A percentile compares a stretch with the other conserved stretches of the same genome.
Evolutionary conservation across 2,329 filamentous ascomycete genomes (phyloP).

Genomic region (Parascedosporium putredinis): DNA sequence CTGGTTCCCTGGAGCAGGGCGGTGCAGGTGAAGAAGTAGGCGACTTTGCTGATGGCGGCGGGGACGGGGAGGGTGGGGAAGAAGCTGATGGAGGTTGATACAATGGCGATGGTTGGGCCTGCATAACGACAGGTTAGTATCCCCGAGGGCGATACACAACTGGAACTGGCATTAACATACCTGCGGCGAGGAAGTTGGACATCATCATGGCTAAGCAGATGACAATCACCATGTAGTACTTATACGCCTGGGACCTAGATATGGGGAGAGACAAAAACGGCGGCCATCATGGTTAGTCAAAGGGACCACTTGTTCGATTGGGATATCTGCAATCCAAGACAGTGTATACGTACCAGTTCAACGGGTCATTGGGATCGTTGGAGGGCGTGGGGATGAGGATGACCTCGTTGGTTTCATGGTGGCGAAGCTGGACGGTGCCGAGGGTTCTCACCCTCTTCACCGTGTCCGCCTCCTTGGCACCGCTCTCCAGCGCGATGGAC

Average conservation of each 20-base stretch:
- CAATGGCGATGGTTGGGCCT: constrained; percentile 38
- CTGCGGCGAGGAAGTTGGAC: constrained; percentile 47
- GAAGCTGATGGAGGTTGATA: constrained; percentile 34
- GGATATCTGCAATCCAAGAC: background rate
- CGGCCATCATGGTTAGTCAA: background rate
- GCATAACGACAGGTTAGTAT: background rate
- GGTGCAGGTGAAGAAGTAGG: constrained; percentile 43
- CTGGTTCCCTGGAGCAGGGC: constrained; percentile 37
- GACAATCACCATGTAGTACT: constrained; percentile 37
- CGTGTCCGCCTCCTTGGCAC: constrained; percentile 1
- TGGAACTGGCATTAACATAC: background rate
- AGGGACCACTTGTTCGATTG: no score
- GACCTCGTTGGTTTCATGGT: constrained; percentile 33
- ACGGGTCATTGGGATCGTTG: constrained; percentile 33
- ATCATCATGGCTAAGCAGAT: constrained; percentile 43
- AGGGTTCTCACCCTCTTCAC: constrained; percentile 17
- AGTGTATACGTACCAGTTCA: constrained; percentile 33
- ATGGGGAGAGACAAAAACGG: no score
- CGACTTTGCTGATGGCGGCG: constrained; percentile 28
- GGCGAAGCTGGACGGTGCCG: constrained; percentile 30
- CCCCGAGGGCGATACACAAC: no score
- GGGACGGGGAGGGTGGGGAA: constrained; percentile 25
- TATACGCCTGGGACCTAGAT: constrained; percentile 31
- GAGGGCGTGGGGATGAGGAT: constrained; percentile 37
- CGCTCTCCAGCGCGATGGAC: background rate